phyloP scores from a whole-genome alignment of 208 protist genomes.

The Angomonas desouzai region DNA sequence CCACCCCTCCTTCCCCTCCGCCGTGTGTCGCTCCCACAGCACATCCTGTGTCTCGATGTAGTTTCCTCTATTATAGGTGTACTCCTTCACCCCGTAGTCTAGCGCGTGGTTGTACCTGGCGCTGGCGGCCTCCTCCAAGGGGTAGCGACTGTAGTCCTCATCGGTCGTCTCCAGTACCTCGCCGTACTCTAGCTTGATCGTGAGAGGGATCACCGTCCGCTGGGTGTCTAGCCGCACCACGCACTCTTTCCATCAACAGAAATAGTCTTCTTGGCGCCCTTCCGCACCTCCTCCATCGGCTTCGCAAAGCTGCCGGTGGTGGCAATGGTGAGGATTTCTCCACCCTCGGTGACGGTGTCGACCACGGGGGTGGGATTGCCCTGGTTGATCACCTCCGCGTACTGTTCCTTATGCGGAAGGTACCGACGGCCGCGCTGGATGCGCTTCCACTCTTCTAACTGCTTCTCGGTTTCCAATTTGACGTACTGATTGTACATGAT shows the following conservation, averaged over 20 bases:
- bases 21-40: constrained; percentile 79
- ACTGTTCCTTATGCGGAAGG: constrained; percentile 58
- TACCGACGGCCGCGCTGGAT: constrained; percentile 55
- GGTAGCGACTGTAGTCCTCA: constrained; percentile 58
- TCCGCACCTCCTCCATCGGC: constrained; percentile 19
- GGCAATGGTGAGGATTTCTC: constrained; percentile 53
- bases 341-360: constrained; percentile 52
- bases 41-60: constrained; percentile 88
- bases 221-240: constrained; percentile 30
- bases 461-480: constrained; percentile 43
- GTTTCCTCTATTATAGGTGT: constrained; percentile 85
- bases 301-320: constrained; percentile 26
- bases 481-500: constrained; percentile 83
- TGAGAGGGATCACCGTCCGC: constrained; percentile 49
- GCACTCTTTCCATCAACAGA: constrained; percentile 52
- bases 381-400: constrained; percentile 57
- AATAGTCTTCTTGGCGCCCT: constrained; percentile 15
- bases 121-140: constrained; percentile 54
- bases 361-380: constrained; percentile 50
- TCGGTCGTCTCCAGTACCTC: constrained; percentile 64
- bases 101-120: constrained; percentile 56
- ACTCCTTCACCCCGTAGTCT: constrained; percentile 79
- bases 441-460: constrained; percentile 55
- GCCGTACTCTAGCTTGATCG: constrained; percentile 65
- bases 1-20: constrained; percentile 72